Evolutionary conservation across 2,329 filamentous ascomycete species (phyloP).

Genomic region (Juglanconis juglandina): DNA sequence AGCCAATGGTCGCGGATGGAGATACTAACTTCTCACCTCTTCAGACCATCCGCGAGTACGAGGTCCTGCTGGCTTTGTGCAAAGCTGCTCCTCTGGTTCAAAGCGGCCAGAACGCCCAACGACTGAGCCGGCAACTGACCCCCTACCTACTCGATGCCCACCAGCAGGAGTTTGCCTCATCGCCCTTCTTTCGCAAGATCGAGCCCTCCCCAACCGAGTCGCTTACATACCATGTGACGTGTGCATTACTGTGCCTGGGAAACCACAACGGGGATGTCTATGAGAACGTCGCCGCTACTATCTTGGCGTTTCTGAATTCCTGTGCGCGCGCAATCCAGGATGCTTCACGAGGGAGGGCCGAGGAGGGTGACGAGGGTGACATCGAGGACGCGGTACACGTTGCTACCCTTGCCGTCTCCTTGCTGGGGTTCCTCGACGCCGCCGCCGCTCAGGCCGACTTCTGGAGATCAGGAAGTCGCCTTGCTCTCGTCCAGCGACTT

Average conservation of each 20-base stretch:
- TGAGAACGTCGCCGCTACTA: constrained; percentile 60
- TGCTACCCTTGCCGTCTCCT: constrained; percentile 74
- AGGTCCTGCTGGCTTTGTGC: constrained; percentile 86
- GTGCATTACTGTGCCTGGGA: constrained; percentile 77
- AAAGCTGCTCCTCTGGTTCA: constrained; percentile 78
- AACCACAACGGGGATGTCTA: constrained; percentile 68
- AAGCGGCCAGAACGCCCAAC: constrained; percentile 68
- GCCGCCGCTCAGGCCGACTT: constrained; percentile 74
- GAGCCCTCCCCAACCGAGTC: constrained; percentile 87
- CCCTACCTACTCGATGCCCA: constrained; percentile 86
- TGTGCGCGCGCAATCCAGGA: constrained; percentile 61
- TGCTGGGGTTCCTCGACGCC: constrained; percentile 88
- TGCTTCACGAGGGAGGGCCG: constrained; percentile 50
- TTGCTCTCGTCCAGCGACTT: constrained; percentile 69
- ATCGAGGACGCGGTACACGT: constrained; percentile 66
- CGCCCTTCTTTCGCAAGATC: constrained; percentile 77
- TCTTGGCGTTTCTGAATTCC: constrained; percentile 70
- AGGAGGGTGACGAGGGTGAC: constrained; percentile 55
- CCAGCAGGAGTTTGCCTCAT: constrained; percentile 71
- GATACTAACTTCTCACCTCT: constrained; percentile 1
- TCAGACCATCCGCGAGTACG: constrained; percentile 83
- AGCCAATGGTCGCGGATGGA: background rate
- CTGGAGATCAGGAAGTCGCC: constrained; percentile 72
- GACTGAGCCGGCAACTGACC: constrained; percentile 72
- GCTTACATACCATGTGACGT: constrained; percentile 73